These are phyloP conservation scores for Neoarthrinium moseri DNA, from an alignment of 2,329 filamentous ascomycete species.

Conservation along the genomic window DNA sequence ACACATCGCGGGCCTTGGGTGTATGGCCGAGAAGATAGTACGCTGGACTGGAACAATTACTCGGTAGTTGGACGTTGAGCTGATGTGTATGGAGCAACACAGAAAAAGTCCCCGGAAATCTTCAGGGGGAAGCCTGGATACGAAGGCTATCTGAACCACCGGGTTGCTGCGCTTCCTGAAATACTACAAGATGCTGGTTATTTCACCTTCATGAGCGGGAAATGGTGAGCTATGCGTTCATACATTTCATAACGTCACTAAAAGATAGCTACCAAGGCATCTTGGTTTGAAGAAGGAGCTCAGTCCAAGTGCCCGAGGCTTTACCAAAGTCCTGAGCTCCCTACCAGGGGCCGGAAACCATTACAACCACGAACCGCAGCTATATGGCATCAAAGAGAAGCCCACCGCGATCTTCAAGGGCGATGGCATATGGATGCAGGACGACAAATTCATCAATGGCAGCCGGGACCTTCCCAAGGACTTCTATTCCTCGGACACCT, in stretches of 20 bases:
- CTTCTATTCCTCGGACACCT: constrained; percentile 46
- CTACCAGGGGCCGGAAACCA: constrained; percentile 52
- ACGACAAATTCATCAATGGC: constrained; percentile 16
- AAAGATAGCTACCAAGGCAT: too few relatives aligned
- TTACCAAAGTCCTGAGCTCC: constrained; percentile 52
- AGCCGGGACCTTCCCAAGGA: constrained; percentile 29
- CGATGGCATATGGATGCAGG: constrained; percentile 19
- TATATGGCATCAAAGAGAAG: constrained; percentile 15
- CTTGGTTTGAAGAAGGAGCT: constrained; percentile 36
- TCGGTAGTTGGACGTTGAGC: too few relatives aligned
- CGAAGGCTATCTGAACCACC: constrained; percentile 29
- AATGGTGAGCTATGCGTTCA: too few relatives aligned
- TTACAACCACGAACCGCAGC: constrained; percentile 24
- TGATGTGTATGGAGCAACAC: too few relatives aligned
- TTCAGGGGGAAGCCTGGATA: constrained; percentile 18
- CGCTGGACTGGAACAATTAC: too few relatives aligned
- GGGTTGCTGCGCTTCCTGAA: constrained; percentile 52
- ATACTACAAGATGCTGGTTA: constrained; percentile 55
- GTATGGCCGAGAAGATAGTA: too few relatives aligned
- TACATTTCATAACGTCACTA: too few relatives aligned
- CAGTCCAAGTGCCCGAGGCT: constrained; percentile 50
- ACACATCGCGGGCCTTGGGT: constrained; percentile 46
- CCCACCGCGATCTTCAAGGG: constrained; percentile 17
- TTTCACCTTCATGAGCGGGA: constrained; percentile 55
- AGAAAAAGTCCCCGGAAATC: too few relatives aligned